Evolutionary conservation across 805 yeast species (phyloP).

Genomic region (Pichia thaimueangensis): DNA sequence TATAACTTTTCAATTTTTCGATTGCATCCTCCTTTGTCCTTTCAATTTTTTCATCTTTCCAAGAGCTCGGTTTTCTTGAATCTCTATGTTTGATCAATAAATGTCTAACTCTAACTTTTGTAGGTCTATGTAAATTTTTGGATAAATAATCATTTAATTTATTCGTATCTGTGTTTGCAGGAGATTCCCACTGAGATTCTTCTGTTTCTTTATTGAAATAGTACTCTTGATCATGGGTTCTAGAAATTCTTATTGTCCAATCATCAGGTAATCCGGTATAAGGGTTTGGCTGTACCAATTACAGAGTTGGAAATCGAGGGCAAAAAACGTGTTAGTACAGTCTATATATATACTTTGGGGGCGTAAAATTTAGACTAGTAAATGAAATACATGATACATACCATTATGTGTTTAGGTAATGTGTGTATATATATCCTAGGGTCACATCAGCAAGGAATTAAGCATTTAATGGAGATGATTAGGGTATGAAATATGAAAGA

Average conservation of each 20-base stretch:
- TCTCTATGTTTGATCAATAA: slow-evolving; percentile 75
- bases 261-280: slow-evolving; percentile 75
- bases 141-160: slow-evolving; percentile 53
- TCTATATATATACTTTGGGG: too few relatives aligned
- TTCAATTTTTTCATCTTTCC: slow-evolving; percentile 73
- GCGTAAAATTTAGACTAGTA: too few relatives aligned
- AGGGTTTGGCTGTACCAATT: slow-evolving; percentile 2
- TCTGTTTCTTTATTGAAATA: slow-evolving; percentile 63
- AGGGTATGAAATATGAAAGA: too few relatives aligned
- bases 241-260: slow-evolving; percentile 78
- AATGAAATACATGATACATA: too few relatives aligned
- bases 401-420: too few relatives aligned
- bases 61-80: slow-evolving; percentile 85
- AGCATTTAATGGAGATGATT: too few relatives aligned
- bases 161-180: slow-evolving; percentile 67
- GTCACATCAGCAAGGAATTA: too few relatives aligned
- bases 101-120: slow-evolving; percentile 75
- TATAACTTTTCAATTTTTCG: slow-evolving; percentile 50
- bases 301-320: too few relatives aligned
- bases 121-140: slow-evolving; percentile 41
- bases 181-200: slow-evolving; percentile 87
- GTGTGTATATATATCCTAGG: too few relatives aligned
- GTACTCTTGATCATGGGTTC: slow-evolving; percentile 79
- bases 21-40: slow-evolving; percentile 80
- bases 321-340: too few relatives aligned